Base-by-base conservation (phyloP, 305 asterid genomes). In the Fraxinus sp. region DNA sequence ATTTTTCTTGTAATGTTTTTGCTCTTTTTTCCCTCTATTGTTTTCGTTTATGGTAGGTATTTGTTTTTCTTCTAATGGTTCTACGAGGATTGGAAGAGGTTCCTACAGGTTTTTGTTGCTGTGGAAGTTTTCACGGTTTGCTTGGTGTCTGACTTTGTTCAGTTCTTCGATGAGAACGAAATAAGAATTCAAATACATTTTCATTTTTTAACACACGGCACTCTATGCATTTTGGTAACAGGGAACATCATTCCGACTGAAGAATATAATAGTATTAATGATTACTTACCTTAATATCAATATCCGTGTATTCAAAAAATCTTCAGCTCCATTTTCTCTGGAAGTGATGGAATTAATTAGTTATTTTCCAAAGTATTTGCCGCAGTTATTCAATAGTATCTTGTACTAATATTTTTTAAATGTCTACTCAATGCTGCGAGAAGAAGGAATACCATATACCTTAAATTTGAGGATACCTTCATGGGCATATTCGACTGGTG, bases 401-500 rank as follows among this genome's bases (percentile, higher is more conserved):
- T 5, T 64, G 24, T 24, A 64, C 8, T 41, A 36, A 78, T 28
- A 22, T 55, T 41, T 13, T 81, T 39, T 35, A 3, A 22, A 74
- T 81, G 22, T 55, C 55, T 76, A 28, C 72, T 57, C 78, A 24
- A 55, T 86, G 82, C 90, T 89, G 93, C 84, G 86, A 57, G 64
- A 52, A 55, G 83, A 83, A 59, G 88, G 76, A 70, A 66, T 70
- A 84, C 73, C 85, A 77, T 91, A 94, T 74, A 87, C 94, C 55
- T 24, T 76, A 92, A 81, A 87, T n/a, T n/a, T n/a, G n/a, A n/a
- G n/a, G 83, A 85, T 93, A 79, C 97, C 95, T 57, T 36, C 83
- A 3, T 93, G 97, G 97, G 85, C 91, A 73, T 28, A 76, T 52
- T 85, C 90, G 26, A 24, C 26, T 24, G 26, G 26, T 24, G 26